These are phyloP conservation scores for Bacterosira constricta DNA, from an alignment of 108 stramenopile genomes.

Conservation along the genomic window DNA sequence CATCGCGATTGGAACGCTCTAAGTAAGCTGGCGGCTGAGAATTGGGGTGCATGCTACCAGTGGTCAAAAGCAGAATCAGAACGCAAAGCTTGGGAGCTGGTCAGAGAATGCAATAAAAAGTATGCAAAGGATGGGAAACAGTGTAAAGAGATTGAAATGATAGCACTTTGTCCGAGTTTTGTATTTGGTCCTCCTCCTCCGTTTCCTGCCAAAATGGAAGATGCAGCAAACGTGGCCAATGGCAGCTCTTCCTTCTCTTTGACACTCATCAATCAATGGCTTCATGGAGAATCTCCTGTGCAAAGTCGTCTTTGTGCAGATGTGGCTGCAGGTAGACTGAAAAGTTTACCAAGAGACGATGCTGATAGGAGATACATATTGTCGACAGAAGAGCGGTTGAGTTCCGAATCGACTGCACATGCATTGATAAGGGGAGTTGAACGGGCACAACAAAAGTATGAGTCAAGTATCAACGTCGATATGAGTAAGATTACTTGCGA, in stretches of 20 bases:
- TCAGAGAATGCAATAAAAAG: slow-evolving; percentile 52
- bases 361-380: slow-evolving; percentile 66
- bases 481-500: slow-evolving; percentile 54
- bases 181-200: slow-evolving; percentile 77
- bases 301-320: slow-evolving; percentile 83
- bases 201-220: slow-evolving; percentile 9
- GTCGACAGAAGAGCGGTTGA: slow-evolving; percentile 68
- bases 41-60: slow-evolving; percentile 86
- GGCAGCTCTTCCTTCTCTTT: slow-evolving; percentile 65
- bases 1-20: slow-evolving; percentile 81
- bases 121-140: slow-evolving; percentile 70
- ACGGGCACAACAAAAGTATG: slow-evolving; percentile 17
- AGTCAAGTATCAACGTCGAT: slow-evolving; percentile 14
- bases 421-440: slow-evolving; percentile 41
- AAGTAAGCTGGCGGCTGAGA: slow-evolving; percentile 58
- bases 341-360: slow-evolving; percentile 19
- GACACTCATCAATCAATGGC: slow-evolving; percentile 73
- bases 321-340: slow-evolving; percentile 60
- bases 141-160: slow-evolving; percentile 59
- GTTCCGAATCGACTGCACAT: slow-evolving; percentile 63
- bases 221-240: neutral
- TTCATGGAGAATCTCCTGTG: slow-evolving; percentile 68
- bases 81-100: slow-evolving; percentile 62
- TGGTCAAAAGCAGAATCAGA: slow-evolving; percentile 86
- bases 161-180: slow-evolving; percentile 77